A percentile compares a stretch with the other conserved stretches of the same genome.
phyloP scores from a whole-genome alignment of 2,329 filamentous ascomycete species.

The Colletotrichum siamense region DNA sequence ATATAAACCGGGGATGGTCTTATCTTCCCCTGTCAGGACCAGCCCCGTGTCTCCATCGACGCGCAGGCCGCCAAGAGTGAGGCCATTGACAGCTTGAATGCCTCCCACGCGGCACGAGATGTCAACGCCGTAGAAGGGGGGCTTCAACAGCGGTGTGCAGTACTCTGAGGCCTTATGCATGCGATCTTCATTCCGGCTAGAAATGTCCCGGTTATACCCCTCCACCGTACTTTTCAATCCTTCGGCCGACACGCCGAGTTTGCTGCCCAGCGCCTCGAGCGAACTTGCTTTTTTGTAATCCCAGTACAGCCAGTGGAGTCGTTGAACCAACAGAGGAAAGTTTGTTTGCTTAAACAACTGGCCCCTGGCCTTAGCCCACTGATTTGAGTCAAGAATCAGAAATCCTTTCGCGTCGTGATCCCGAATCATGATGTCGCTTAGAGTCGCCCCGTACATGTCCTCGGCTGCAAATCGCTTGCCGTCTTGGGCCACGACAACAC shows the following conservation, averaged over 20 bases:
- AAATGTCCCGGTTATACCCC: not conserved
- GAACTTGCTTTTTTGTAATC: not conserved
- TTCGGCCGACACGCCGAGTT: not conserved
- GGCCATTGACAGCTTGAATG: not conserved
- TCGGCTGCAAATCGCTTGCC: not conserved
- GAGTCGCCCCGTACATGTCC: constrained; percentile 9
- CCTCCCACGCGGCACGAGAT: not conserved
- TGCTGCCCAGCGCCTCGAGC: not conserved
- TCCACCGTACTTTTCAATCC: not conserved
- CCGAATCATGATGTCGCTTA: constrained; percentile 11
- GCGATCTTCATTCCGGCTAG: not conserved
- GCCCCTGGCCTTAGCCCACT: constrained; percentile 8
- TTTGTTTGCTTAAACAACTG: constrained; percentile 12
- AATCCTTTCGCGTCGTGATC: not conserved
- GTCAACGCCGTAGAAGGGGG: not conserved
- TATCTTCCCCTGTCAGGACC: not conserved
- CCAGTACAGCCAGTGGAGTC: not conserved
- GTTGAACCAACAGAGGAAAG: not conserved
- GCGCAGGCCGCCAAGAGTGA: not conserved
- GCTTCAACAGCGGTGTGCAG: not conserved
- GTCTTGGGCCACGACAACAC: constrained; percentile 3
- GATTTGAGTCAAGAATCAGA: constrained; percentile 17
- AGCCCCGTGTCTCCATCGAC: not conserved
- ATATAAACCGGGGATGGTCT: not conserved
- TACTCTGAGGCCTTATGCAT: not conserved